Evolutionary conservation across 2,329 filamentous ascomycete species (phyloP).

Genomic region (Aureobasidium sp.): DNA sequence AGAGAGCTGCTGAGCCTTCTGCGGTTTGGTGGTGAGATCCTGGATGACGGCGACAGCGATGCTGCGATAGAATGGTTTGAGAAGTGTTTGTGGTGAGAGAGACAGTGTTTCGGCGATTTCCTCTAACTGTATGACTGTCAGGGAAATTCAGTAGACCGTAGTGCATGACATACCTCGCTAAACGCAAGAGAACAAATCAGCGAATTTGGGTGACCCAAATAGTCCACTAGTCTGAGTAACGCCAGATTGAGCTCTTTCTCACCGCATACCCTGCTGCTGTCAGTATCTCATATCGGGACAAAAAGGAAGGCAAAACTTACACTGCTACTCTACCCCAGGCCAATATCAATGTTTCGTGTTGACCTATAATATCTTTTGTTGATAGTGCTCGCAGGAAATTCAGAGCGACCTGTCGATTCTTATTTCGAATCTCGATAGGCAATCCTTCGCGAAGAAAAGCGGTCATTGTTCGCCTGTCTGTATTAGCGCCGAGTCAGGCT

Average conservation of each 20-base stretch:
- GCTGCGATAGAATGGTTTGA: conserved; percentile 83
- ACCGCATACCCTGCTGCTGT: conserved; percentile 45
- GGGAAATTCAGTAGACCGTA: background rate
- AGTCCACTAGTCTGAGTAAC: conserved; percentile 75
- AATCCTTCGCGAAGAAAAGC: conserved; percentile 54
- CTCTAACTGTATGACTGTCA: conserved; percentile 38
- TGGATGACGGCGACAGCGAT: conserved; percentile 77
- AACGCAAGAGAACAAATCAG: conserved; percentile 76
- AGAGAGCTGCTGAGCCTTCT: conserved; percentile 71
- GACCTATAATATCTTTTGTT: conserved; percentile 57
- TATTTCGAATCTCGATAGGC: conserved; percentile 42
- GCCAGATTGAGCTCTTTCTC: conserved; percentile 84
- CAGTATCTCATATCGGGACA: background rate
- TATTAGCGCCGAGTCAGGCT: background rate
- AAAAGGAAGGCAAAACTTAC: conserved; percentile 20
- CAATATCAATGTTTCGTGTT: conserved; percentile 79
- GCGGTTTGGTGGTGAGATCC: conserved; percentile 72
- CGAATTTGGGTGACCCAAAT: conserved; percentile 74
- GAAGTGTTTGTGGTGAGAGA: conserved; percentile 59
- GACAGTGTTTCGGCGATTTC: conserved; percentile 61
- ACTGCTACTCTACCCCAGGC: conserved; percentile 79
- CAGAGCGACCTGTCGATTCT: conserved; percentile 64
- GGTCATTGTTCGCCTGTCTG: conserved; percentile 49
- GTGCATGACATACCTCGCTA: conserved; percentile 50
- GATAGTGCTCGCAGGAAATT: conserved; percentile 66